Evolutionary conservation across 2,329 filamentous ascomycete genomes (phyloP).

Genomic region (Botryotinia globosa): DNA sequence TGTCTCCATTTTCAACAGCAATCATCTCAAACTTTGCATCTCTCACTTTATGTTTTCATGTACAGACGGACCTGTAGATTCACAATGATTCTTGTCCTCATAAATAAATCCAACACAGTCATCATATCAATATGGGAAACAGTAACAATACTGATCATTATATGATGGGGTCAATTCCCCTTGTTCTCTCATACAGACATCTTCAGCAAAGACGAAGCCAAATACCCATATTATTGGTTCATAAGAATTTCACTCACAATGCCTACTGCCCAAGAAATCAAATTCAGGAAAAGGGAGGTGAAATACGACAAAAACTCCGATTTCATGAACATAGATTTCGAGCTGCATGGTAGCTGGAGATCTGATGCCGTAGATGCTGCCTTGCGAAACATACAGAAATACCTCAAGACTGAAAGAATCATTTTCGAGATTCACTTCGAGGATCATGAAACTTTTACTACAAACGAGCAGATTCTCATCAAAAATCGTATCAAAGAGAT

Average conservation of each 20-base stretch:
- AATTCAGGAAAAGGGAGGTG: not conserved
- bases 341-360: not conserved
- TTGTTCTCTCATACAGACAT: not conserved
- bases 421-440: not conserved
- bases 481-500: not conserved
- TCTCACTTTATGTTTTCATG: not conserved
- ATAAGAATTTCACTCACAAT: not conserved
- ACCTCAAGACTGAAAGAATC: not conserved
- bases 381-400: not conserved
- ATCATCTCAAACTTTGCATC: not conserved
- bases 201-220: not conserved
- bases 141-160: not conserved
- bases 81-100: not conserved
- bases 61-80: not conserved
- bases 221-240: not conserved
- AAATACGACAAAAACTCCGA: not conserved
- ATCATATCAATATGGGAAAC: not conserved
- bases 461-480: not conserved
- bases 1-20: not conserved
- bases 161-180: not conserved
- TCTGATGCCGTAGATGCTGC: not conserved
- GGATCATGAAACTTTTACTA: not conserved
- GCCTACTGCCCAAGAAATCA: not conserved
- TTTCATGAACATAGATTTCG: not conserved
- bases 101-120: not conserved